Conservation (phyloP, 78 protist genomes). For the Isochrysis galbana region DNA sequence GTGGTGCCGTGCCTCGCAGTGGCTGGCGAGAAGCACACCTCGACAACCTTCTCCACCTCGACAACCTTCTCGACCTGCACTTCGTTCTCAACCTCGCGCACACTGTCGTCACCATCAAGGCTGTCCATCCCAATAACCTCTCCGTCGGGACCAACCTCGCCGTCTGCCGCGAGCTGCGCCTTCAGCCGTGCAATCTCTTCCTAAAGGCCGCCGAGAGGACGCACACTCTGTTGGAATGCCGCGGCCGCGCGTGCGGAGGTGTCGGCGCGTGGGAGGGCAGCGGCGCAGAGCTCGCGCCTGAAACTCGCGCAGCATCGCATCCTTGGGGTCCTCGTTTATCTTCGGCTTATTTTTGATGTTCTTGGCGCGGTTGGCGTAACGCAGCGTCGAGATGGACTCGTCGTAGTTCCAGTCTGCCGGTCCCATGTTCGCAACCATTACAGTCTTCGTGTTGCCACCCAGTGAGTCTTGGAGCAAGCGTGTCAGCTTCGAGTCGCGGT, state of each 20-base stretch:
- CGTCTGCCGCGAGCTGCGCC: neutral
- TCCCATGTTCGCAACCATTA: constrained; percentile 82
- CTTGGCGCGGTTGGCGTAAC: constrained; percentile 88
- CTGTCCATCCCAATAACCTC: neutral
- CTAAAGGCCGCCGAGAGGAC: no score
- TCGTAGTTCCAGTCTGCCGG: constrained; percentile 80
- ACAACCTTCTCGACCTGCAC: neutral
- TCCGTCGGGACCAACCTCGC: neutral
- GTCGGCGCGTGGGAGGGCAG: no score
- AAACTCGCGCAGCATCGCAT: constrained; percentile 61
- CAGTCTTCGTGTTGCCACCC: constrained; percentile 85
- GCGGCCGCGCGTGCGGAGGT: no score
- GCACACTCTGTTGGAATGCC: no score
- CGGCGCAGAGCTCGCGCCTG: no score
- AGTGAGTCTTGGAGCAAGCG: constrained; percentile 86
- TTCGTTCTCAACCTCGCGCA: neutral
- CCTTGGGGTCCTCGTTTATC: constrained; percentile 89
- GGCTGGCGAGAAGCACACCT: no score
- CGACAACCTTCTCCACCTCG: neutral
- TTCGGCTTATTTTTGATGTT: constrained; percentile 86
- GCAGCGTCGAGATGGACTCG: constrained; percentile 79
- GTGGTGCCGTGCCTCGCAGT: neutral
- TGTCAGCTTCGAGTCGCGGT: constrained; percentile 87
- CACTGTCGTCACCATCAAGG: neutral
- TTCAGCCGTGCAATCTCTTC: constrained; percentile 37